These are phyloP conservation scores for Tubosaeta sp. DNA, from an alignment of 768 basidiomycete genomes.

Conservation along the genomic window DNA sequence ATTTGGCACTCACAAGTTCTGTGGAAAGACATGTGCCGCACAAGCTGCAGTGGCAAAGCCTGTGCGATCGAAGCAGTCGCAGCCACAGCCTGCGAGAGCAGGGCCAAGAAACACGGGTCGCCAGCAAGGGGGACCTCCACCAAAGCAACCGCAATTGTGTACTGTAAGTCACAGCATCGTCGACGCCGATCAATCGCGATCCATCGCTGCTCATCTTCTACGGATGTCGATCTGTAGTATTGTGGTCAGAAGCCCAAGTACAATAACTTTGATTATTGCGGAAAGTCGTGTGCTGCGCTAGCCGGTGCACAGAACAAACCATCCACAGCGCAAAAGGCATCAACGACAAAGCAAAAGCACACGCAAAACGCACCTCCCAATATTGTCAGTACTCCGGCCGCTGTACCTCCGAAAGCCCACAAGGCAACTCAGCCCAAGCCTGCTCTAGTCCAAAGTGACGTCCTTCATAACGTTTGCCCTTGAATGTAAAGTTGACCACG, in stretches of 20 bases:
- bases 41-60: conserved; percentile 28
- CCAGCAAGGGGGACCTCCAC: conserved; percentile 10
- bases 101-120: conserved; percentile 8
- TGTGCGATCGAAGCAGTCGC: conserved; percentile 10
- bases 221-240: conserved; percentile 26
- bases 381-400: background rate
- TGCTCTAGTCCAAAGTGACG: conserved; percentile 19
- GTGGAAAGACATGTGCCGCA: conserved; percentile 52
- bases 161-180: conserved; percentile 21
- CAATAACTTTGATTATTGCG: conserved; percentile 56
- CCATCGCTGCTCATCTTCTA: conserved; percentile 15
- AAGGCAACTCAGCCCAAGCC: conserved; percentile 13
- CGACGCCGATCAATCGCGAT: conserved; percentile 28
- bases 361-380: conserved; percentile 8
- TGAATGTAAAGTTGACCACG: conserved; percentile 9
- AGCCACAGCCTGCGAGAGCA: conserved; percentile 7
- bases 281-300: conserved; percentile 57
- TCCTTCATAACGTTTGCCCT: conserved; percentile 5
- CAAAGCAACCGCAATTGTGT: conserved; percentile 25
- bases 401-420: conserved; percentile 8
- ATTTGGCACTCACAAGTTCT: conserved; percentile 50
- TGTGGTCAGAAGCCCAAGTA: conserved; percentile 64
- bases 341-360: conserved; percentile 20
- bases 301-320: conserved; percentile 31
- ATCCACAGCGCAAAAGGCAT: conserved; percentile 8